These are phyloP conservation scores for Rosa lucieae DNA, from an alignment of 306 rosid species.

Conservation along the genomic window DNA sequence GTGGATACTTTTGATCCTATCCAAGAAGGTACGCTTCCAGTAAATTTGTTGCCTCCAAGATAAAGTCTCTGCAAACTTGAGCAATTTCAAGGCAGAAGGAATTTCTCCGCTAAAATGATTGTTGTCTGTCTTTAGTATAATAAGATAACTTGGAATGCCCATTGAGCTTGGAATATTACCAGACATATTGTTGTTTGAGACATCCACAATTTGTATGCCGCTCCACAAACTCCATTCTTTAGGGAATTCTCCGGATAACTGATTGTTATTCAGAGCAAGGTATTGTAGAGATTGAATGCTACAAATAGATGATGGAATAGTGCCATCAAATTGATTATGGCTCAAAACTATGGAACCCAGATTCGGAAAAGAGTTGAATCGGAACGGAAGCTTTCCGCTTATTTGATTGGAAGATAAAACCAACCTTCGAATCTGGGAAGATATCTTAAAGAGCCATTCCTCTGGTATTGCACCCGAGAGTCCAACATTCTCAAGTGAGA, in stretches of 20 bases:
- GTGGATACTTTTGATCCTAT: neutral
- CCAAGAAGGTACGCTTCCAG: neutral
- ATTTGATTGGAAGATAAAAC: neutral
- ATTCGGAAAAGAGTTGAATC: neutral
- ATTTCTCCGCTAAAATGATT: neutral
- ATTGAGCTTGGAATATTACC: neutral
- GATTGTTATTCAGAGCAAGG: neutral
- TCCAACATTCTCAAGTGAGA: neutral
- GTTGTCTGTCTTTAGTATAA: accelerated
- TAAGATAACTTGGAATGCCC: neutral
- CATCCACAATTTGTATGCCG: accelerated
- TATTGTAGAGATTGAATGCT: accelerated
- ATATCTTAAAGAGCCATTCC: neutral
- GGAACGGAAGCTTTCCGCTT: neutral
- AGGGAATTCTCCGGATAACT: neutral
- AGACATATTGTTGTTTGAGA: neutral
- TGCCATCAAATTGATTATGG: neutral
- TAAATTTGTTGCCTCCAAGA: neutral
- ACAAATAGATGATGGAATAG: neutral
- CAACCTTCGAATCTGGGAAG: accelerated
- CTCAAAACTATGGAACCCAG: neutral
- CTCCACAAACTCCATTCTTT: neutral
- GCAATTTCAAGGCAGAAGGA: neutral
- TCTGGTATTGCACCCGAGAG: neutral
- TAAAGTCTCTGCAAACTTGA: accelerated